Conservation (phyloP, 2,329 filamentous ascomycete species). For the Hypoxylon sp. region DNA sequence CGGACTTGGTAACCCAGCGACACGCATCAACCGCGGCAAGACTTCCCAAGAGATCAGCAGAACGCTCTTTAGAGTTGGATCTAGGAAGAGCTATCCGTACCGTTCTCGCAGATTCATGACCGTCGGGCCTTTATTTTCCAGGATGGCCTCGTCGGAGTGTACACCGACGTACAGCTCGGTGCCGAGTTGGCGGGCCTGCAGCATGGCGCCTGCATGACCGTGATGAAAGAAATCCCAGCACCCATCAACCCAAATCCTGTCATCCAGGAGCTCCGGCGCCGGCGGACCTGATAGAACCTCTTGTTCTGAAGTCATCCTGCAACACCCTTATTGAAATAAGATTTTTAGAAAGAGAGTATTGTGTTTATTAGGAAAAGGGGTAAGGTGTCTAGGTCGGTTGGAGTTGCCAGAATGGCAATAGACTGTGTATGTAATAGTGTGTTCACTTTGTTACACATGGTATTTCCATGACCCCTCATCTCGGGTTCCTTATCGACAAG, state of each 20-base stretch:
- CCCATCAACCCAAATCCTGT: slow-evolving; percentile 96
- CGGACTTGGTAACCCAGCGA: slow-evolving; percentile 89
- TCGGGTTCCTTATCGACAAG: slow-evolving; percentile 40
- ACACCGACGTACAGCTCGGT: slow-evolving; percentile 91
- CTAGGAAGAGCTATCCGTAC: slow-evolving; percentile 58
- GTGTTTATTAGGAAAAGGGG: slow-evolving; percentile 4
- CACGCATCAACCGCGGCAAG: slow-evolving; percentile 93
- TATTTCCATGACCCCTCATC: slow-evolving; percentile 37
- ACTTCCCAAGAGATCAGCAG: slow-evolving; percentile 62
- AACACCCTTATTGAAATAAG: background rate
- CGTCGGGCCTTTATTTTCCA: slow-evolving; percentile 97
- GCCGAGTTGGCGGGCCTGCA: slow-evolving; percentile 93
- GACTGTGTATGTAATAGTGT: slow-evolving; percentile 5
- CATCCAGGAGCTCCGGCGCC: slow-evolving; percentile 70
- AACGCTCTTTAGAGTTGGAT: slow-evolving; percentile 44
- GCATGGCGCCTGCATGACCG: slow-evolving; percentile 95
- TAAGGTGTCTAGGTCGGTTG: slow-evolving; percentile 6
- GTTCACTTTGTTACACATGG: slow-evolving; percentile 1
- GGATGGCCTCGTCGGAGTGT: slow-evolving; percentile 94
- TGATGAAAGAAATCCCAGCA: slow-evolving; percentile 99
- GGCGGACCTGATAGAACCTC: slow-evolving; percentile 55
- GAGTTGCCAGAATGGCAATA: slow-evolving; percentile 7
- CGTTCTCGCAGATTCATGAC: slow-evolving; percentile 96
- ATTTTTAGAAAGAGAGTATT: background rate
- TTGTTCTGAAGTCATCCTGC: slow-evolving; percentile 47